Evolutionary conservation across 1,139 yeast species (phyloP).

Genomic region (Pichia sp.): DNA sequence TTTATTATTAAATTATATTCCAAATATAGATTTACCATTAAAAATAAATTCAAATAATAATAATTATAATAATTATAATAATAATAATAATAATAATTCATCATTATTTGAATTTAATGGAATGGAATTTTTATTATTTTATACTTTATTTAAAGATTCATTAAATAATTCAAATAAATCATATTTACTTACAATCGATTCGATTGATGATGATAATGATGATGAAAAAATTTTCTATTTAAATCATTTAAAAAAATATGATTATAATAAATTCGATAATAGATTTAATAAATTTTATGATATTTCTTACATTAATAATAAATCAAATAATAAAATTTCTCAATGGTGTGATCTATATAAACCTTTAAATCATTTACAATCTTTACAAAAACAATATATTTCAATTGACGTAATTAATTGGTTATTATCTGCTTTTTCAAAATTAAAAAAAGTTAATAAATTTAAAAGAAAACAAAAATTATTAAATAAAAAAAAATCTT

Average conservation of each 20-base stretch:
- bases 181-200: no score
- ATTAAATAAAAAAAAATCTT: slow-evolving; percentile 25
- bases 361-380: slow-evolving; percentile 22
- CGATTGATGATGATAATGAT: no score
- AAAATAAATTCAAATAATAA: no score
- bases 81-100: no score
- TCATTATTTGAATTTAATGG: no score
- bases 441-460: slow-evolving; percentile 33
- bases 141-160: background rate
- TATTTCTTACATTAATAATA: slow-evolving; percentile 8
- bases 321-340: slow-evolving; percentile 25
- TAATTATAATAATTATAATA: no score
- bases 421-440: slow-evolving; percentile 44
- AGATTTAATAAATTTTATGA: slow-evolving; percentile 18
- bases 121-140: slow-evolving; percentile 8
- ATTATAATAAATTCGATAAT: slow-evolving; percentile 7
- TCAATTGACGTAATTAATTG: slow-evolving; percentile 36
- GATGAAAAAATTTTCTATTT: no score
- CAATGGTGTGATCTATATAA: slow-evolving; percentile 30
- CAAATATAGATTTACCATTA: no score
- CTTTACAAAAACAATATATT: slow-evolving; percentile 20
- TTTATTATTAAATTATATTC: no score
- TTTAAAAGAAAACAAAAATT: slow-evolving; percentile 32
- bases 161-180: background rate
- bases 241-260: background rate